Conservation (phyloP, 1,284 basidiomycete species). For the Ganoderma meredithae region DNA sequence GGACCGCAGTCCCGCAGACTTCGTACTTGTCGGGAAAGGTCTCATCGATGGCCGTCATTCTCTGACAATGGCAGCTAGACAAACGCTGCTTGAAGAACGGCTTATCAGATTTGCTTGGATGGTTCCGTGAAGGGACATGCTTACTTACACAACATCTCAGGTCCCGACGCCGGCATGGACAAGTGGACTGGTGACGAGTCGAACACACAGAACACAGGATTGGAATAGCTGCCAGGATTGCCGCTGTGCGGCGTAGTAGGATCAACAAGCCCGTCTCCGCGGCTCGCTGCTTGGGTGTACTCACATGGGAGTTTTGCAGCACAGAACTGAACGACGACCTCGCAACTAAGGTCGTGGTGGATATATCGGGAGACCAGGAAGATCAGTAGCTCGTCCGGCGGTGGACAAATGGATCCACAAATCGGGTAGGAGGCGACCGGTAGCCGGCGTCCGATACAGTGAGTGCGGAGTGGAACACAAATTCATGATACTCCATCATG, state of each 20-base stretch:
- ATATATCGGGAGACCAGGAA: background rate
- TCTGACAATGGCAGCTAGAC: slow-evolving; percentile 3
- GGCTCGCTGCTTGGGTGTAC: background rate
- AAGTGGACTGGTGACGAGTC: background rate
- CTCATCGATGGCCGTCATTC: slow-evolving; percentile 2
- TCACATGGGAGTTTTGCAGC: background rate
- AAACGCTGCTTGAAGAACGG: background rate
- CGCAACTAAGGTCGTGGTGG: background rate
- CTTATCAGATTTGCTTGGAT: slow-evolving; percentile 9
- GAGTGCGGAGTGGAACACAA: background rate
- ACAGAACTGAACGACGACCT: background rate
- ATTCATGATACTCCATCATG: slow-evolving; percentile 1
- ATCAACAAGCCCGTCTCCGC: slow-evolving; percentile 1
- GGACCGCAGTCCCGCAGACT: slow-evolving; percentile 11
- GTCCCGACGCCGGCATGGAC: background rate
- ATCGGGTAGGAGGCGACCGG: background rate
- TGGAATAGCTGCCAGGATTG: background rate
- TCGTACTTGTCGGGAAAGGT: background rate
- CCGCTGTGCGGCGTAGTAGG: background rate
- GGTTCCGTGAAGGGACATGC: background rate
- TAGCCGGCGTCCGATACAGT: background rate
- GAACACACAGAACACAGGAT: slow-evolving; percentile 3
- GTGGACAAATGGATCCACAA: background rate
- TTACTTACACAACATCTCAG: background rate
- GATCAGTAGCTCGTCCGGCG: background rate